phyloP scores from a whole-genome alignment of 352 stramenopile genomes.

The Pythium folliculosum region DNA sequence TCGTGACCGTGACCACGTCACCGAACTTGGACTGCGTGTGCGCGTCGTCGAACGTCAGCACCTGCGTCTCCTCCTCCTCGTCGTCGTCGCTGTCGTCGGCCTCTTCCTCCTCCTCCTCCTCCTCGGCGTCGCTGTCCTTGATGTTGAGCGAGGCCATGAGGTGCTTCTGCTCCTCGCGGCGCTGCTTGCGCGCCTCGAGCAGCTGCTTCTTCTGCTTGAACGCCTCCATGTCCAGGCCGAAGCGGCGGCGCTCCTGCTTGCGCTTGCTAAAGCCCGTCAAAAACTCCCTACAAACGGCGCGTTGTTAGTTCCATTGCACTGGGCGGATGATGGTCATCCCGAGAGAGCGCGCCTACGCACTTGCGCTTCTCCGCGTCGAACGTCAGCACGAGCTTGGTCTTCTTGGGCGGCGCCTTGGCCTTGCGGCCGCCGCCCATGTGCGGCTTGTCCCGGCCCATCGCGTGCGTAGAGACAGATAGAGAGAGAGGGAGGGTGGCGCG shows the following conservation, averaged over 20 bases:
- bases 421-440: slow-evolving; percentile 32
- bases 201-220: slow-evolving; percentile 88
- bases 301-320: not conserved
- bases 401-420: slow-evolving; percentile 61
- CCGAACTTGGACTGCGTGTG: slow-evolving; percentile 87
- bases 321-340: too few species aligned
- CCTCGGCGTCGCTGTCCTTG: slow-evolving; percentile 37
- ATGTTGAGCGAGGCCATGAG: slow-evolving; percentile 63
- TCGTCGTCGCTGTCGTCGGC: slow-evolving; percentile 40
- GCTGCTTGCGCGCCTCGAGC: slow-evolving; percentile 81
- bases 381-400: slow-evolving; percentile 86
- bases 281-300: slow-evolving; percentile 64
- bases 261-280: slow-evolving; percentile 87
- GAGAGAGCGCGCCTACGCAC: slow-evolving; percentile 35
- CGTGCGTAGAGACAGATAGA: slow-evolving; percentile 6
- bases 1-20: slow-evolving; percentile 86
- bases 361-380: slow-evolving; percentile 88
- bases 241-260: slow-evolving; percentile 85
- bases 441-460: slow-evolving; percentile 29
- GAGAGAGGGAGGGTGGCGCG: not conserved
- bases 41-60: slow-evolving; percentile 79
- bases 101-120: slow-evolving; percentile 34
- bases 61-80: slow-evolving; percentile 40
- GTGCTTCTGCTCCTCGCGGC: slow-evolving; percentile 79
- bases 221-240: slow-evolving; percentile 87